Conservation (phyloP, 176 grass and related monocot species). For the Carex scoparia region DNA sequence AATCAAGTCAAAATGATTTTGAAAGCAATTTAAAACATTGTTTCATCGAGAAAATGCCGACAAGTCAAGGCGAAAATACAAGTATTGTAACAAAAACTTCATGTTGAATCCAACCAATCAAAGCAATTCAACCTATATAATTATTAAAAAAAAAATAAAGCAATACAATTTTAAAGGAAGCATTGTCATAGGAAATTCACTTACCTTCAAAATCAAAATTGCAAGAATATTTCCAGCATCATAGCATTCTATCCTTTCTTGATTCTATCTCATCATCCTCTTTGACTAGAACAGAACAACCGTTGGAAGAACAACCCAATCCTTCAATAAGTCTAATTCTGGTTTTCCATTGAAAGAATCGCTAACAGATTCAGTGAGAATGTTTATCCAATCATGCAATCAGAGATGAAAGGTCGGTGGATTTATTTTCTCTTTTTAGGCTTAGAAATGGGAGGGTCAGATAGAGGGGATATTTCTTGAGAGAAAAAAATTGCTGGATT, state of each 20-base stretch:
- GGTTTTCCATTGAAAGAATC: neutral
- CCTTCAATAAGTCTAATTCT: slow-evolving; percentile 11
- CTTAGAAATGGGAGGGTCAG: slow-evolving; percentile 16
- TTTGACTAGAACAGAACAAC: neutral
- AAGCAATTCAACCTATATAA: neutral
- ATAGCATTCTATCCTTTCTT: neutral
- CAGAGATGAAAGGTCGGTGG: neutral
- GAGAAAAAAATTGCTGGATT: slow-evolving; percentile 4
- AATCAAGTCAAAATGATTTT: neutral
- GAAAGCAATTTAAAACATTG: neutral
- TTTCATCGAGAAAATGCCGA: neutral
- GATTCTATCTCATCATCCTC: slow-evolving; percentile 1
- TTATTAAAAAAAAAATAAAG: neutral
- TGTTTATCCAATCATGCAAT: slow-evolving; percentile 6
- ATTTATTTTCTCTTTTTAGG: slow-evolving; percentile 15
- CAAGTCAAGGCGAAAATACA: neutral
- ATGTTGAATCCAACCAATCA: neutral
- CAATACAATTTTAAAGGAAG: neutral
- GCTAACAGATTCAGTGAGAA: neutral
- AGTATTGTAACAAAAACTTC: neutral
- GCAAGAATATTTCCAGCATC: neutral
- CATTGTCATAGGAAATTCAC: neutral
- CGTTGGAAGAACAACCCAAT: slow-evolving; percentile 12
- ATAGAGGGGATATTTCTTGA: neutral
- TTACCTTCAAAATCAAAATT: slow-evolving; percentile 3